Base-by-base conservation (phyloP, 306 rosid species). In the Lathyrus oleraceus region DNA sequence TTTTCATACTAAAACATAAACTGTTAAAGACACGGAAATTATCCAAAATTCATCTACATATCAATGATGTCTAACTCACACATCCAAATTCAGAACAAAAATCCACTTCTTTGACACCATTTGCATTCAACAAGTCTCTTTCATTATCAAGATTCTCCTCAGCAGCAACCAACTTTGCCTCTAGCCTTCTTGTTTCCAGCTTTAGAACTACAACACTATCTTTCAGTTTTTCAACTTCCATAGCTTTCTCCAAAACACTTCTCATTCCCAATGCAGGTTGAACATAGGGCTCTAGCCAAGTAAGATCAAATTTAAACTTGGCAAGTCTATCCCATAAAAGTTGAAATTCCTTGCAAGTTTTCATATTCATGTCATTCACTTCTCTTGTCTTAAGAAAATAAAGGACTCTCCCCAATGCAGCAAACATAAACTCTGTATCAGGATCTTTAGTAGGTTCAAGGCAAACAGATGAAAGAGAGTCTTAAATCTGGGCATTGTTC, bases 201-300 rank as follows among this genome's bases (percentile, higher is more conserved):
- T 79, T 72, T 10, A 69, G 52, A 43, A 28, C 14, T 38, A 23
- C 58, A 2, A 62, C 48, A 15, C 52, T 17, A 9, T 15, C 68
- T 32, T 43, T 68, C 15, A 17, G 3, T 2, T 25, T 25, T 25
- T 25, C 27, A 25, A 25, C 27, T 2, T 1, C 2, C 3, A 25
- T 0, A 25, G 3, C 27, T 25, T 25, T 25, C 3, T 25, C 27
- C 64, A 63, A 9, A 3, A 10, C 76, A 35, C 8, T 62, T 62
- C 32, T 40, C 51, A 42, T 38, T 10, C 47, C 53, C 13, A 79
- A 73, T 28, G 76, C 74, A 0, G 62, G 68, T 53, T 73, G 39
- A 61, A 73, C 76, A 44, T 53, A 32, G 2, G 75, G 76, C 76
- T 79, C 68, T 36, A 79, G 7, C 82, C 82, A 78, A 9, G 20